Percentiles rank a stretch among this genome's conserved stretches.
These are phyloP conservation scores for Neurospora sp. DNA, from an alignment of 2,329 filamentous ascomycete species.

Conservation along the genomic window DNA sequence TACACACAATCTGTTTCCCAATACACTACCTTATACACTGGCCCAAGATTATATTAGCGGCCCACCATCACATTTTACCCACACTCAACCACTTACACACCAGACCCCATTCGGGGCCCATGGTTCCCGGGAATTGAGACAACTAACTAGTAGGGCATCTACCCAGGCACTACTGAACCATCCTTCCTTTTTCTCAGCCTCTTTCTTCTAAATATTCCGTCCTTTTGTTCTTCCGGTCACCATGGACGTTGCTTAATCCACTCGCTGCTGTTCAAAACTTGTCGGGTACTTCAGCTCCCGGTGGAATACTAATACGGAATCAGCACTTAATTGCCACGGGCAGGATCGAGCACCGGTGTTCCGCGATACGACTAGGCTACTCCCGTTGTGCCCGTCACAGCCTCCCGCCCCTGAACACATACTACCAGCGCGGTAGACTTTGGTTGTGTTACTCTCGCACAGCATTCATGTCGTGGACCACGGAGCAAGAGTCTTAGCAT, in stretches of 20 bases:
- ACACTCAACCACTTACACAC: background rate
- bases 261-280: conserved; percentile 2
- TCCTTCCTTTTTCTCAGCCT: background rate
- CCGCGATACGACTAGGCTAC: conserved; percentile 8
- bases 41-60: background rate
- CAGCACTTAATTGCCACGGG: conserved; percentile 4
- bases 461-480: conserved; percentile 7
- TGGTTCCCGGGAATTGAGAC: background rate
- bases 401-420: conserved; percentile 6
- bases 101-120: background rate
- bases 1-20: background rate
- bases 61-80: background rate
- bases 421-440: conserved; percentile 4
- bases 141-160: background rate
- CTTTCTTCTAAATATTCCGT: conserved; percentile 6
- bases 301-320: conserved; percentile 6
- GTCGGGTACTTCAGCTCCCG: conserved; percentile 5
- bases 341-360: conserved; percentile 1
- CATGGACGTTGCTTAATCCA: conserved; percentile 7
- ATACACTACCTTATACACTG: background rate
- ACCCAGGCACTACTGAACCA: background rate
- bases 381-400: conserved; percentile 6
- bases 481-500: conserved; percentile 12
- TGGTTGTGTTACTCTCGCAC: background rate
- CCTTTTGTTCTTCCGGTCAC: background rate